Evolutionary conservation across 2,329 filamentous ascomycete genomes (phyloP).

Genomic region (Claviceps monticola): DNA sequence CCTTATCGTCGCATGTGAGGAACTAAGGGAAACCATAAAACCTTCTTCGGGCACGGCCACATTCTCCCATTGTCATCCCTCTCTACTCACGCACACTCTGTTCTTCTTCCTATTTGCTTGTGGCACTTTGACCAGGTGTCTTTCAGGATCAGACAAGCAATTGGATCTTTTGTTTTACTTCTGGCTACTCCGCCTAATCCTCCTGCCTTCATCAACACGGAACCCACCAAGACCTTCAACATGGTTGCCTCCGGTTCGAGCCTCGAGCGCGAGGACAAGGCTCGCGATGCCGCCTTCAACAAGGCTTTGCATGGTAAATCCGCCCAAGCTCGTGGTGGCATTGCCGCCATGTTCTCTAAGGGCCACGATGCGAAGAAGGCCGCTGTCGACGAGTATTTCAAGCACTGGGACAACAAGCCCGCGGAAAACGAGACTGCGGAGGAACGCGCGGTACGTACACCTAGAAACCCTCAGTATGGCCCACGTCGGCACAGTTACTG

Average conservation of each 20-base stretch:
- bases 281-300: constrained; percentile 81
- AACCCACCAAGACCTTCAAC: constrained; percentile 16
- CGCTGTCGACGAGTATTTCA: constrained; percentile 85
- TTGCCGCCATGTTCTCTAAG: constrained; percentile 78
- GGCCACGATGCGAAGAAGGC: constrained; percentile 60
- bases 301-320: constrained; percentile 71
- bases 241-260: constrained; percentile 27
- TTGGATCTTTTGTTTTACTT: not conserved
- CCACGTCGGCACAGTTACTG: not conserved
- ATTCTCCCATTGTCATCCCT: not conserved
- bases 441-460: constrained; percentile 53
- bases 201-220: not conserved
- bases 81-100: not conserved
- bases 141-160: no score
- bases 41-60: not conserved
- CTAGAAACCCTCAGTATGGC: not conserved
- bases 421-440: constrained; percentile 70
- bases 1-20: constrained; percentile 1
- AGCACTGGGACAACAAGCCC: constrained; percentile 85
- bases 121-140: not conserved
- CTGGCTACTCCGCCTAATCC: constrained; percentile 2
- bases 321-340: constrained; percentile 53
- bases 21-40: constrained; percentile 3
- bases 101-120: not conserved
- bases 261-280: constrained; percentile 72